These are phyloP conservation scores for Aspergillus quadrilineatus DNA, from an alignment of 2,329 filamentous ascomycete species.

Conservation along the genomic window DNA sequence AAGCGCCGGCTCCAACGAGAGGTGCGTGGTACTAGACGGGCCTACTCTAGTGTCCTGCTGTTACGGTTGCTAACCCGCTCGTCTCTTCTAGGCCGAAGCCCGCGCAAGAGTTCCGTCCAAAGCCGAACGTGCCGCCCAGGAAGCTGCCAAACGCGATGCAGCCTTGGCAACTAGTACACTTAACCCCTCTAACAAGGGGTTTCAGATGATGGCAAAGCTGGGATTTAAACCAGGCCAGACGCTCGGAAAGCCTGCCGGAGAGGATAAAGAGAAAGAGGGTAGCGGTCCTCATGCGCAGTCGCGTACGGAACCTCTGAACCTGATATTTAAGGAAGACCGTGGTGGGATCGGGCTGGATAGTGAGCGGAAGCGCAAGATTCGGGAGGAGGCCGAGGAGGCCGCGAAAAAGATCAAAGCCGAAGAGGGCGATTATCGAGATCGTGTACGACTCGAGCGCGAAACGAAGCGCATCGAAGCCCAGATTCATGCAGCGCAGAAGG, in stretches of 20 bases:
- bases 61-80: background rate
- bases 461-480: conserved; percentile 66
- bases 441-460: conserved; percentile 69
- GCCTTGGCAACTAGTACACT: conserved; percentile 75
- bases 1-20: conserved; percentile 55
- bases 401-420: conserved; percentile 64
- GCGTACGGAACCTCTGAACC: conserved; percentile 69
- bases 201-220: conserved; percentile 96
- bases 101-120: conserved; percentile 71
- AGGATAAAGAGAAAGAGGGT: conserved; percentile 7
- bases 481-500: conserved; percentile 75
- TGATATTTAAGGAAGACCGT: conserved; percentile 74
- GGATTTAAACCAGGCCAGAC: conserved; percentile 77
- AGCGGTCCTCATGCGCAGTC: conserved; percentile 30
- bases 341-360: conserved; percentile 81
- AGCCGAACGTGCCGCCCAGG: conserved; percentile 74
- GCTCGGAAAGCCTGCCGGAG: conserved; percentile 60
- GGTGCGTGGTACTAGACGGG: conserved; percentile 27
- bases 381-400: conserved; percentile 59
- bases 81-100: conserved; percentile 58
- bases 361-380: conserved; percentile 74
- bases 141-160: conserved; percentile 68
- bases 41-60: conserved; percentile 32
- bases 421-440: conserved; percentile 70
- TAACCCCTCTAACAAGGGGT: conserved; percentile 74